Evolutionary conservation across 768 basidiomycete genomes (phyloP).

Genomic region (Phaffia australis): DNA sequence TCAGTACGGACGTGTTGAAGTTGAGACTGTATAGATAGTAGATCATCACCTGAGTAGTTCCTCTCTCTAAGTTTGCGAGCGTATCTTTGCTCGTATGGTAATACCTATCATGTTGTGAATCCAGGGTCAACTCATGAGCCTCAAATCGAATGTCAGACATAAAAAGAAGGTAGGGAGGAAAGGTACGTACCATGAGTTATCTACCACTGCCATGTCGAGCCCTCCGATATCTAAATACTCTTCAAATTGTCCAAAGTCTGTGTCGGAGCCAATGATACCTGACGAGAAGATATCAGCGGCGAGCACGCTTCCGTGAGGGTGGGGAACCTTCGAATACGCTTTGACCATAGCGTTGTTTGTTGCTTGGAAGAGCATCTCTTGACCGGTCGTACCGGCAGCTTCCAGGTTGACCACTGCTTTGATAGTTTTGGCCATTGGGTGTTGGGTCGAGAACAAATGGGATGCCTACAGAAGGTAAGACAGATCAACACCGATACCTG

Average conservation of each 20-base stretch:
- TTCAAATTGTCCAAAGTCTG: slow-evolving; percentile 16
- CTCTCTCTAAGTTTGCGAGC: slow-evolving; percentile 15
- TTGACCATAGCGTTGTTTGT: slow-evolving; percentile 7
- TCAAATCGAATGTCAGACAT: too few species aligned
- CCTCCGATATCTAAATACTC: slow-evolving; percentile 12
- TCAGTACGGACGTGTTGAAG: too few species aligned
- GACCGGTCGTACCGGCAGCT: slow-evolving; percentile 17
- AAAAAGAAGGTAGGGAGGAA: neutral
- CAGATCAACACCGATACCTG: too few species aligned
- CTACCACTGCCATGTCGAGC: slow-evolving; percentile 23
- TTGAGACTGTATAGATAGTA: too few species aligned
- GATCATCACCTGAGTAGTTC: slow-evolving; percentile 12
- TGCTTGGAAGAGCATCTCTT: slow-evolving; percentile 25
- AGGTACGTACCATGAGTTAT: slow-evolving; percentile 11
- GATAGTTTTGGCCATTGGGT: slow-evolving; percentile 1
- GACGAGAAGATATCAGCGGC: slow-evolving; percentile 24
- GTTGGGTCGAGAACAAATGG: slow-evolving; percentile 24
- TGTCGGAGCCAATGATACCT: slow-evolving; percentile 23
- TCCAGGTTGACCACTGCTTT: slow-evolving; percentile 25
- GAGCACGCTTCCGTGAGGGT: slow-evolving; percentile 22
- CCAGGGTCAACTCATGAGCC: too few species aligned
- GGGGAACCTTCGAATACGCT: slow-evolving; percentile 22
- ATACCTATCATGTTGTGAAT: neutral
- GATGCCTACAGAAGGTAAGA: slow-evolving; percentile 1
- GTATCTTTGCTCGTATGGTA: slow-evolving; percentile 23